Evolutionary conservation across 148 eudicot genomes (phyloP), one percentile per base, ranked within the genome.

Genomic region (Pharnaceum exiguum): DNA sequence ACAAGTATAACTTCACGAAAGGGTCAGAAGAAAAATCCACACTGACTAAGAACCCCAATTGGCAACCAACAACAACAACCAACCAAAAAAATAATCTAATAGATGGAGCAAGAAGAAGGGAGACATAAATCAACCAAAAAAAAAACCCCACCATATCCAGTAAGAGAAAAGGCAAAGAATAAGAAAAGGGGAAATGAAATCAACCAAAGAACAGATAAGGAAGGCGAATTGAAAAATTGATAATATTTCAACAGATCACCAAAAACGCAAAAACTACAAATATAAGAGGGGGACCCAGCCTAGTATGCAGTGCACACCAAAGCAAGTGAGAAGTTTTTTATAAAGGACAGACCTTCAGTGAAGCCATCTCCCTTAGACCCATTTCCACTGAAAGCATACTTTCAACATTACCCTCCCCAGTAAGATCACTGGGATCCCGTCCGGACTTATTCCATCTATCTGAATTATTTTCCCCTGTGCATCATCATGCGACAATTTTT

Each of bases 351-450:
- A 89, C 99, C 99, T 94, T 94, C 73, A 94, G 75, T 19, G 96
- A 89, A 74, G 96, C 86, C 64, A 94, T 66, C 76, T 94, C 99
- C 73, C 89, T 72, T 40, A 94, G 68, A 55, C 91, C 96, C 96
- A 94, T 94, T 71, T 94, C 99, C 62, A 94, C 95, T 24, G 96
- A 83, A 60, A 94, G 99, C 99, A 94, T 89, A 51, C 75, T 94
- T 73, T 94, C 99, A 62, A 94, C 82, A 73, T 86, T 94, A 66
- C 96, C 96, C 62, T 94, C 99, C 62, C 87, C 95, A 23, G 85
- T 71, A 57, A 82, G 72, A 73, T 94, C 91, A 75, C 74, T 80
- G 22, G 79, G 70, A 78, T 84, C 96, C 48, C 89, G 80, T 23
- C 38, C 81, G 68, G 69, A 73, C 62, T 82, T 82, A 73, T 61